Evolutionary conservation across 108 stramenopile species (phyloP).

Genomic region (Cylindrotheca closterium): DNA sequence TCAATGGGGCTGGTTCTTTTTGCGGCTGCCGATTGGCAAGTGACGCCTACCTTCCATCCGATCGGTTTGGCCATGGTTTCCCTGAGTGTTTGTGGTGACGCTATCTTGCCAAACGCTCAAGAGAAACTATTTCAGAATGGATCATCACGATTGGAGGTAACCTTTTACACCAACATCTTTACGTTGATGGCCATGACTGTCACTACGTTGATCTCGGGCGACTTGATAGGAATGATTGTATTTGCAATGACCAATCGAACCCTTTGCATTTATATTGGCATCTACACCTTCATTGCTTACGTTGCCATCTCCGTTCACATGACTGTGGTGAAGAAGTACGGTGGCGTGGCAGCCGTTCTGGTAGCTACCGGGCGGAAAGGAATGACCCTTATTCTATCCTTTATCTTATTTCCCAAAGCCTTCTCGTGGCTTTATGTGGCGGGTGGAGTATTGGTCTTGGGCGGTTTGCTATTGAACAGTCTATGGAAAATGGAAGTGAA

Average conservation of each 20-base stretch:
- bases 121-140: conserved; percentile 82
- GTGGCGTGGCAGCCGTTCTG: conserved; percentile 90
- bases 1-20: conserved; percentile 90
- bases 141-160: conserved; percentile 84
- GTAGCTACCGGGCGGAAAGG: conserved; percentile 92
- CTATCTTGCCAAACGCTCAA: conserved; percentile 93
- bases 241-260: conserved; percentile 51
- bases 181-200: conserved; percentile 85
- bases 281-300: conserved; percentile 90
- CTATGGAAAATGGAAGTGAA: conserved; percentile 57
- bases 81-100: conserved; percentile 89
- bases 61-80: conserved; percentile 87
- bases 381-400: conserved; percentile 85
- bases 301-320: conserved; percentile 92
- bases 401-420: conserved; percentile 91
- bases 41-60: conserved; percentile 86
- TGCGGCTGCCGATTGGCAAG: conserved; percentile 87
- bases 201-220: conserved; percentile 81
- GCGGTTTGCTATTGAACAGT: conserved; percentile 79
- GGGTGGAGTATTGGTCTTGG: conserved; percentile 86
- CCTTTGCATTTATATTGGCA: conserved; percentile 45
- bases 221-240: conserved; percentile 70
- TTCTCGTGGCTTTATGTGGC: conserved; percentile 86
- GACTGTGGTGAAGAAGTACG: conserved; percentile 89
- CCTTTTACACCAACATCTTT: conserved; percentile 89